Conservation (phyloP, 2,329 filamentous ascomycete genomes). For the Pseudodiploospora longispora region DNA sequence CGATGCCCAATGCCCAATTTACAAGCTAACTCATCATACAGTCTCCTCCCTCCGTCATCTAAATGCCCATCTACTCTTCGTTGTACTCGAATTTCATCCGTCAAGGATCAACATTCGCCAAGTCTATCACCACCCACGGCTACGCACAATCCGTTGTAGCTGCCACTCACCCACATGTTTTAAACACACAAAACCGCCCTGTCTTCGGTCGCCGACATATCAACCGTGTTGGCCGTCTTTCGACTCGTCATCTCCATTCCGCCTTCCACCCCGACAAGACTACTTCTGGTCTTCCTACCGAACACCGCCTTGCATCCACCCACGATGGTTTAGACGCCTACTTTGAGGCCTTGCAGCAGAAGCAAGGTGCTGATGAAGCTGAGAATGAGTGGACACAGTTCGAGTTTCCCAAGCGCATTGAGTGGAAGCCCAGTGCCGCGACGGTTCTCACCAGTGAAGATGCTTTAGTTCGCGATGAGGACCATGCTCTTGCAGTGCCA, state of each 20-base stretch:
- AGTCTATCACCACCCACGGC: conserved; percentile 93
- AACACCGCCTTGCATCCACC: conserved; percentile 45
- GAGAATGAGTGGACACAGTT: conserved; percentile 84
- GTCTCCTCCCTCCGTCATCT: conserved; percentile 58
- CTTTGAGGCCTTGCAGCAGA: conserved; percentile 81
- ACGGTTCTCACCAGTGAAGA: conserved; percentile 54
- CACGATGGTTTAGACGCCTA: conserved; percentile 78
- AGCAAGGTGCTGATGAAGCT: conserved; percentile 52
- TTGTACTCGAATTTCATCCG: conserved; percentile 80
- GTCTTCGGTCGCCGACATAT: conserved; percentile 53
- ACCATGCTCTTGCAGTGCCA: conserved; percentile 8
- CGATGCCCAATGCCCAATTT: no score
- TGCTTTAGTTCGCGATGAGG: conserved; percentile 26
- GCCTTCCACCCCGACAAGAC: conserved; percentile 60
- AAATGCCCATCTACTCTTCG: conserved; percentile 78
- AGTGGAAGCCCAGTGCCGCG: conserved; percentile 66
- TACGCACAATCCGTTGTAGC: conserved; percentile 98
- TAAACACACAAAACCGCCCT: conserved; percentile 62
- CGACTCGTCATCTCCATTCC: conserved; percentile 60
- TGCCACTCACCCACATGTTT: conserved; percentile 72
- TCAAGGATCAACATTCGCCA: conserved; percentile 76
- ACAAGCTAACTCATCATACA: conserved; percentile 14
- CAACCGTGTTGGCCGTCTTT: conserved; percentile 45
- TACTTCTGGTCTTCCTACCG: conserved; percentile 39
- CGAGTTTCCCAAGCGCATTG: conserved; percentile 79